Evolutionary conservation across 257 asterid genomes (phyloP), one percentile per base, ranked within the genome.

Genomic region (Gentiana macrophylla): DNA sequence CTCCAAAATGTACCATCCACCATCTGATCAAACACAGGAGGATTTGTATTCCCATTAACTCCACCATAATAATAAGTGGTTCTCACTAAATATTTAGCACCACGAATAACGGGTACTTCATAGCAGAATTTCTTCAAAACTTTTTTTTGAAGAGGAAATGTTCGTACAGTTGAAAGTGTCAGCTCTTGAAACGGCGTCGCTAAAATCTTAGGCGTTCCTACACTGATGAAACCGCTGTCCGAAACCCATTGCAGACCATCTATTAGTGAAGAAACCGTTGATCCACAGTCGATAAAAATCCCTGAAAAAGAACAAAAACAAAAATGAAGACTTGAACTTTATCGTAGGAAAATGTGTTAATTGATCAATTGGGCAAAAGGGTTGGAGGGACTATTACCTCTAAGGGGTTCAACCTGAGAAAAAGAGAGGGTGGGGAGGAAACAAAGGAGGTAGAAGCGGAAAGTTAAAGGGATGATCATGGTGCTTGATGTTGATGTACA

Each of bases 1-100:
- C 73, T 68, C 95, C 97, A 89, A 6, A 82, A 52, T 12, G 96
- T 82, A 41, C 97, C 97, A 65, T 86, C 97, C 36, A 89, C 84
- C 41, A 89, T 86, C 71, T 86, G 97, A 69, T 86, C 90, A 67
- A 89, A 89, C 50, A 89, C 86, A 10, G 97, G 67, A 9, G 94
- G 94, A 43, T 56, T 71, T 13, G 3, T 67, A 36, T 84, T 69
- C 47, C 79, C 94, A 69, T 81, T 86, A 10, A 82, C 80, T 53
- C 87, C 88, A n/a, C 97, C 97, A 41, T 89, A 86, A 68, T 58
- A 89, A 75, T 82, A 89, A 0, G 88, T 77, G 2, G 97, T 84
- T 71, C 97, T 74, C 47, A 89, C 72, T 52, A 86, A 56, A 57
- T 86, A 79, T 38, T 79, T 89, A 65, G 68, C 72, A 3, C 77